Evolutionary conservation across 2,329 filamentous ascomycete species (phyloP).

Genomic region (Graphiopsis chlorocephala): DNA sequence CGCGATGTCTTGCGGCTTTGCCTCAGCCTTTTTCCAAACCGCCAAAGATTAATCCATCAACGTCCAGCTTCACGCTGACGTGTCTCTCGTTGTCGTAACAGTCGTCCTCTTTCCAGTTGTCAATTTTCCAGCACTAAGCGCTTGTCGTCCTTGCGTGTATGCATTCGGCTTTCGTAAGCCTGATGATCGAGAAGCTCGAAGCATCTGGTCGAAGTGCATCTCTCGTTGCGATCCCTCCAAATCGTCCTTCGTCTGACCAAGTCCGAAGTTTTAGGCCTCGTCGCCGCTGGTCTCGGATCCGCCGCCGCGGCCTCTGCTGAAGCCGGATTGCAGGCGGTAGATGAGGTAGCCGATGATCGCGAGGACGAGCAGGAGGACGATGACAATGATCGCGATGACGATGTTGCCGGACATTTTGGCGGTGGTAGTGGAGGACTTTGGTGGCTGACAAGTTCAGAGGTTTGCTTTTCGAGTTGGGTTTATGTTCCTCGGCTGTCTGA

Average conservation of each 20-base stretch:
- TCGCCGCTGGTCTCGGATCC: conserved; percentile 29
- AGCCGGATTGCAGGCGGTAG: conserved; percentile 47
- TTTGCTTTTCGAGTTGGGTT: neutral
- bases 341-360: conserved; percentile 48
- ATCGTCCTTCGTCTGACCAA: neutral
- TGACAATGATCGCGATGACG: conserved; percentile 53
- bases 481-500: neutral
- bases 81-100: conserved; percentile 1
- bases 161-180: too few relatives aligned
- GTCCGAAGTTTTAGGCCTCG: neutral
- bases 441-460: conserved; percentile 13
- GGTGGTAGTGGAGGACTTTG: conserved; percentile 4
- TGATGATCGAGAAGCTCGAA: neutral
- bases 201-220: neutral
- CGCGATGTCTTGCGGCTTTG: neutral
- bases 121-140: neutral
- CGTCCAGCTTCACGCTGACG: neutral
- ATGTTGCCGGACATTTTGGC: conserved; percentile 50
- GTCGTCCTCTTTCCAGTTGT: neutral
- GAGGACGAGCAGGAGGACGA: conserved; percentile 51
- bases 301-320: conserved; percentile 28
- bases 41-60: neutral
- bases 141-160: neutral
- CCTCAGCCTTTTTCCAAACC: neutral
- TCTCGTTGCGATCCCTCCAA: too few relatives aligned